phyloP scores from a whole-genome alignment of 2,329 filamentous ascomycete species.

The Aspergillus floridensis region DNA sequence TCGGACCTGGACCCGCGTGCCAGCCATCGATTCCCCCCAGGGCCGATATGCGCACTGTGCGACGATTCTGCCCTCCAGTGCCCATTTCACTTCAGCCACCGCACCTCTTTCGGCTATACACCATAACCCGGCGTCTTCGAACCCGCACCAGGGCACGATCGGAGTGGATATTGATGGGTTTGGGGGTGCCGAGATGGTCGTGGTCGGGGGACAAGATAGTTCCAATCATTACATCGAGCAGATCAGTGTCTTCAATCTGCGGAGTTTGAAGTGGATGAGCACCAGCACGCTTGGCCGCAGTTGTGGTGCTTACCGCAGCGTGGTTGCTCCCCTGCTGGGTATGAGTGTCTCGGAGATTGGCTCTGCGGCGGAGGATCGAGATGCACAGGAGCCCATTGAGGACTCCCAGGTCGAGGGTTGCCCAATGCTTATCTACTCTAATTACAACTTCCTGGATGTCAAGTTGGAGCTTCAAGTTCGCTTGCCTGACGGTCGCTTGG shows the following conservation, averaged over 20 bases:
- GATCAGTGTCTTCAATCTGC: conserved; percentile 95
- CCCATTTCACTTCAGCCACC: conserved; percentile 78
- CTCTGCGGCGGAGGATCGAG: conserved; percentile 39
- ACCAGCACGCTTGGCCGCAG: conserved; percentile 84
- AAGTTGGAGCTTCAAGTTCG: conserved; percentile 92
- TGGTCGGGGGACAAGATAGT: conserved; percentile 93
- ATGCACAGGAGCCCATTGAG: conserved; percentile 33
- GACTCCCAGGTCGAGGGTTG: conserved; percentile 44
- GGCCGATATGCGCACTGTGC: conserved; percentile 97
- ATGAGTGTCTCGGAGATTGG: conserved; percentile 47
- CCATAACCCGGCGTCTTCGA: conserved; percentile 79
- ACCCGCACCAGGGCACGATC: conserved; percentile 81
- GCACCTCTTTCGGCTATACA: conserved; percentile 84
- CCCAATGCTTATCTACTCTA: conserved; percentile 94
- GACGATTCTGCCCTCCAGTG: conserved; percentile 83
- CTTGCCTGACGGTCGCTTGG: conserved; percentile 75
- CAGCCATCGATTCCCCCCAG: conserved; percentile 77
- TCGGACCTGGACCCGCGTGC: conserved; percentile 79
- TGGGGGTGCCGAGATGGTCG: conserved; percentile 93
- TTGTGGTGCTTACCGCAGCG: conserved; percentile 93
- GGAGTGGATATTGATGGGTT: conserved; percentile 86
- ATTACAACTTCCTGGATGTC: conserved; percentile 98
- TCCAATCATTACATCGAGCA: conserved; percentile 99
- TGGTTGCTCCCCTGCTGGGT: conserved; percentile 73
- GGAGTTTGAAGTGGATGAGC: conserved; percentile 92